Evolutionary conservation across 768 basidiomycete genomes (phyloP), one percentile per base, ranked within the genome.

Genomic region (Chiua virens): DNA sequence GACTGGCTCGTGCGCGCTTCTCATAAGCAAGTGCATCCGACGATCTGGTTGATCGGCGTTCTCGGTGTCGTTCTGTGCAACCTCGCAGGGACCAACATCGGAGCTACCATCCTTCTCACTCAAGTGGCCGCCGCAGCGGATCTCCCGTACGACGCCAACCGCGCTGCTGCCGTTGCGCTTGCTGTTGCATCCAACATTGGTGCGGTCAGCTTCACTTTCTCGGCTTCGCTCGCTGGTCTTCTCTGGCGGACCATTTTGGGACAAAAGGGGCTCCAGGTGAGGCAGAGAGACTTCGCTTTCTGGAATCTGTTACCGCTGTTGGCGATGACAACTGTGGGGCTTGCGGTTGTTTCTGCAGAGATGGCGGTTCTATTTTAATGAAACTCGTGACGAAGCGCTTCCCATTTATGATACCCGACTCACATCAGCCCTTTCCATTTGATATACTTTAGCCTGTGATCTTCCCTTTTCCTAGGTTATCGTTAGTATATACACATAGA

Each of bases 181-280:
- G 94, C 93, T 8, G 77, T 97, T 0, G 87, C 89, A 3, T 87
- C 84, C 49, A 97, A 97, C 68, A 86, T 92, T 30, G 95, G 95
- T 14, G 95, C 95, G 2, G 87, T 95, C 58, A 88, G 85, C 55
- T 86, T 90, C 64, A 89, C 91, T 9, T 95, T 94, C 63, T 86
- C 87, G 6, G 91, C 90, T 1, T 91, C 88, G 48, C 79, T 97
- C 17, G 93, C 92, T 0, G 94, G 94, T 1, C 71, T 98, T 39
- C 75, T 97, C 15, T 98, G 95, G 94, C 71, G 76, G 20, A 64
- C 73, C 15, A 92, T 96, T 49, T 71, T 96, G 47, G 61, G 65
- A 50, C 85, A 89, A 65, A 95, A 92, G 67, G 79, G 77, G 1
- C 85, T 92, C 39, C 56, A 60, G 4, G 77, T 97, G 17, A 75